Conservation (phyloP, 1,284 basidiomycete genomes). For the Schizophyllum amplum region DNA sequence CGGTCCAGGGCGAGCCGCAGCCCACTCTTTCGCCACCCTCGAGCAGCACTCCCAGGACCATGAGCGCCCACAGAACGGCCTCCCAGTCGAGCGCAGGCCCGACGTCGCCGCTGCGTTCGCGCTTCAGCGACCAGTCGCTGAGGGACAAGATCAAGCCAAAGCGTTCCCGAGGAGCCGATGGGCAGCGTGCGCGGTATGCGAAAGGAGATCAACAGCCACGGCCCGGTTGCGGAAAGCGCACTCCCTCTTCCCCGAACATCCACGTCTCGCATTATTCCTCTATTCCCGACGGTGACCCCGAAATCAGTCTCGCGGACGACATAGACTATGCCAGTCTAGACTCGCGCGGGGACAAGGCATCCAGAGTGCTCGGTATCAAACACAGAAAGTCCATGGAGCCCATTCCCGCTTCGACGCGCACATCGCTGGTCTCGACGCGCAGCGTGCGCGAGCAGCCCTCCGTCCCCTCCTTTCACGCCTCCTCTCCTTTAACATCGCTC, state of each 20-base stretch:
- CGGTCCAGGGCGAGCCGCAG: too few species aligned
- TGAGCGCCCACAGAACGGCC: too few species aligned
- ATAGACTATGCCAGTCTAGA: slow-evolving; percentile 36
- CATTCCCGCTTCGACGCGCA: slow-evolving; percentile 64
- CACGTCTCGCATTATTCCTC: slow-evolving; percentile 2
- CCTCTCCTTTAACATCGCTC: slow-evolving; percentile 69
- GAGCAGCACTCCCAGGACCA: too few species aligned
- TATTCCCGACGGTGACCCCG: too few species aligned
- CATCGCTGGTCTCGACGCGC: slow-evolving; percentile 69
- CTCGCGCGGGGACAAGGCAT: slow-evolving; percentile 48
- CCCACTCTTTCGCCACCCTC: too few species aligned
- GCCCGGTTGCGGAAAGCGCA: slow-evolving; percentile 5
- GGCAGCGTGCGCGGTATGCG: not conserved
- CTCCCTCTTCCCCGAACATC: slow-evolving; percentile 20
- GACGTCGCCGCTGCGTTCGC: slow-evolving; percentile 5
- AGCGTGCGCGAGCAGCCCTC: slow-evolving; percentile 53
- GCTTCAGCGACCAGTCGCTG: slow-evolving; percentile 9
- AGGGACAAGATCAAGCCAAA: slow-evolving; percentile 1
- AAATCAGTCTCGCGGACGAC: slow-evolving; percentile 44
- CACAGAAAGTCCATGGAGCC: slow-evolving; percentile 51
- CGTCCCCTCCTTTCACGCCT: slow-evolving; percentile 43
- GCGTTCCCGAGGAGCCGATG: not conserved
- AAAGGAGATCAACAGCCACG: not conserved
- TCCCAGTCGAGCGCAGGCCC: not conserved
- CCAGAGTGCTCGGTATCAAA: slow-evolving; percentile 60